Conservation (phyloP, 2,329 filamentous ascomycete species). For the Aaosphaeria arxii region DNA sequence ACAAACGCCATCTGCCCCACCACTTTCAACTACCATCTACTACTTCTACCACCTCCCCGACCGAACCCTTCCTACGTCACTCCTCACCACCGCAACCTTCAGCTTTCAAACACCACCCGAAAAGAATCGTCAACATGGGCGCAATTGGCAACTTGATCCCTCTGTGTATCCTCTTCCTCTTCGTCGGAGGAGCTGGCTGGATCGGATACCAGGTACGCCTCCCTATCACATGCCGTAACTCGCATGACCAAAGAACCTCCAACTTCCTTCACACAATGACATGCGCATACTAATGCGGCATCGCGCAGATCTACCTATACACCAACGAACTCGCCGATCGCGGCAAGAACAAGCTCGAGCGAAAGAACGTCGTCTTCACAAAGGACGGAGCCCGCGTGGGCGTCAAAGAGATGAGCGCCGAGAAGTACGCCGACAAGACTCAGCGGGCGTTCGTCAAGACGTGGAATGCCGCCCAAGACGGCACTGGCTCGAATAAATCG, state of each 20-base stretch:
- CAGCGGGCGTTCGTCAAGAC: conserved; percentile 57
- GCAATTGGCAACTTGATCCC: conserved; percentile 57
- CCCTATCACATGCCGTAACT: background rate
- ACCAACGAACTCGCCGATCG: conserved; percentile 63
- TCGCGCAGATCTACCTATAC: conserved; percentile 62
- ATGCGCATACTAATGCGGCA: background rate
- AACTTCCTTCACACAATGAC: background rate
- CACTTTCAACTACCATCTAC: too few species aligned
- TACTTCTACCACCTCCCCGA: too few species aligned
- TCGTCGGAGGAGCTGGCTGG: conserved; percentile 59
- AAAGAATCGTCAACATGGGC: conserved; percentile 24
- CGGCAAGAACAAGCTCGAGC: conserved; percentile 68
- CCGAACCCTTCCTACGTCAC: too few species aligned
- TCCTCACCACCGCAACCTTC: too few species aligned
- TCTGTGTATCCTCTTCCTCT: conserved; percentile 60
- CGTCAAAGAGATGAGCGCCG: conserved; percentile 65
- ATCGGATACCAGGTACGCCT: conserved; percentile 60
- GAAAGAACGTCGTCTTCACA: conserved; percentile 72
- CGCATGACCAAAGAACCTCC: background rate
- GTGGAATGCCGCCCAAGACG: conserved; percentile 42
- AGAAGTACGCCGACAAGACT: conserved; percentile 71
- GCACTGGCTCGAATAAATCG: conserved; percentile 2
- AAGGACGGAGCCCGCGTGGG: conserved; percentile 73
- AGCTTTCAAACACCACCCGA: too few species aligned
- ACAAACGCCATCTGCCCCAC: too few species aligned